Percentiles rank a stretch among this genome's conserved stretches.
These are phyloP conservation scores for Globisporangium abappressorium DNA, from an alignment of 352 stramenopile species.

Conservation along the genomic window DNA sequence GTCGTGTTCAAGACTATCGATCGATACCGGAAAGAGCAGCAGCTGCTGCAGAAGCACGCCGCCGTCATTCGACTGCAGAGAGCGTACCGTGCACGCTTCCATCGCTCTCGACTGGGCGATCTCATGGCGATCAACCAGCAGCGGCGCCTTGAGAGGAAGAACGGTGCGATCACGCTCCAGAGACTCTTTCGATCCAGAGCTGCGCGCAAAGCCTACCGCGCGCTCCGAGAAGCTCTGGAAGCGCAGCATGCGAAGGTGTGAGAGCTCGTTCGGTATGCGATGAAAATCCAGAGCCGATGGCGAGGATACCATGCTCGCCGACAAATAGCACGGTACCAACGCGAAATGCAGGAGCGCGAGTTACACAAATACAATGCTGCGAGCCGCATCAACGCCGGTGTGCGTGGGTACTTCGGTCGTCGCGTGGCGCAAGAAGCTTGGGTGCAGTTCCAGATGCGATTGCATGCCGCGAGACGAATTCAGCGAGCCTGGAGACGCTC, in stretches of 20 bases:
- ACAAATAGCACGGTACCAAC: slow-evolving; percentile 30
- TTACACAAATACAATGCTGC: slow-evolving; percentile 36
- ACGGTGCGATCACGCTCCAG: slow-evolving; percentile 55
- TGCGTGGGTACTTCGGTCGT: slow-evolving; percentile 59
- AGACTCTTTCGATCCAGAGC: slow-evolving; percentile 57
- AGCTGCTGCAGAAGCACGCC: slow-evolving; percentile 32
- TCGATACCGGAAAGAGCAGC: slow-evolving; percentile 52
- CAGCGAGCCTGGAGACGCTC: slow-evolving; percentile 50
- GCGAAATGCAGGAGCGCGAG: slow-evolving; percentile 32
- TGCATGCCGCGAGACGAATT: slow-evolving; percentile 43
- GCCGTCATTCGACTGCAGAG: slow-evolving; percentile 50
- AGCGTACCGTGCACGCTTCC: slow-evolving; percentile 57
- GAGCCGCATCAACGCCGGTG: slow-evolving; percentile 60
- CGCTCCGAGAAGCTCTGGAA: slow-evolving; percentile 44
- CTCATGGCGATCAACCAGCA: slow-evolving; percentile 65
- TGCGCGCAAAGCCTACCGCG: slow-evolving; percentile 47
- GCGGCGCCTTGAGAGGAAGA: slow-evolving; percentile 43
- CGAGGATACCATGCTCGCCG: slow-evolving; percentile 42
- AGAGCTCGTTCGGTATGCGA: slow-evolving; percentile 36
- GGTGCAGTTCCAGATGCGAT: slow-evolving; percentile 30
- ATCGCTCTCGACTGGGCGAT: slow-evolving; percentile 68
- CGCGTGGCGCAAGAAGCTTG: slow-evolving; percentile 36
- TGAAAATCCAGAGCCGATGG: slow-evolving; percentile 70
- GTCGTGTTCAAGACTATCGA: slow-evolving; percentile 63
- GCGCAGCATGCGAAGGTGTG: slow-evolving; percentile 33